A percentile compares a stretch with the other conserved stretches of the same genome.
Evolutionary conservation across 2,329 filamentous ascomycete genomes (phyloP).

Genomic region (Chlorencoelia australis): DNA sequence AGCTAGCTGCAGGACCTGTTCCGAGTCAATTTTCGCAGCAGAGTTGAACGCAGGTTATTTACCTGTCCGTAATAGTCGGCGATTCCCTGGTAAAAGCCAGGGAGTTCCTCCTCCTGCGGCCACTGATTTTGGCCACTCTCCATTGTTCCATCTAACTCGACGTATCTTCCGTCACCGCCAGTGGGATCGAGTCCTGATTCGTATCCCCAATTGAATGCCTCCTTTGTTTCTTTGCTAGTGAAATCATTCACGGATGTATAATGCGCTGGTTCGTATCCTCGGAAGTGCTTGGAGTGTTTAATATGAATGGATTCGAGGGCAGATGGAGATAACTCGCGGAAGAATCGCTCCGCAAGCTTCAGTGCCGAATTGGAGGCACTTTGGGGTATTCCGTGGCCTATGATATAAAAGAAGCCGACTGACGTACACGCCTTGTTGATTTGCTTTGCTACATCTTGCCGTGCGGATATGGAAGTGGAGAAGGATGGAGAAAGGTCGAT

Average conservation of each 20-base stretch:
- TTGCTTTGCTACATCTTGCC: slow-evolving; percentile 19
- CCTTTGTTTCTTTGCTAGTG: slow-evolving; percentile 38
- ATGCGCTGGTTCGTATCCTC: slow-evolving; percentile 40
- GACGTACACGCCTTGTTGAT: slow-evolving; percentile 23
- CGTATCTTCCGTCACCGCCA: slow-evolving; percentile 25
- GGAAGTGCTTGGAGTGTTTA: slow-evolving; percentile 30
- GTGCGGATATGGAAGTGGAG: slow-evolving; percentile 16
- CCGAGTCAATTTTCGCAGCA: too few relatives aligned
- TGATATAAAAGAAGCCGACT: slow-evolving; percentile 29
- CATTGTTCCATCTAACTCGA: slow-evolving; percentile 23
- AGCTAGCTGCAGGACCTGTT: slow-evolving; percentile 30
- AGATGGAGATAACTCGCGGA: slow-evolving; percentile 34
- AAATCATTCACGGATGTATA: slow-evolving; percentile 36
- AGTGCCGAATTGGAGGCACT: slow-evolving; percentile 33
- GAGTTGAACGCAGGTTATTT: too few relatives aligned
- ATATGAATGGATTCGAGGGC: slow-evolving; percentile 33
- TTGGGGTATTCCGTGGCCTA: slow-evolving; percentile 35
- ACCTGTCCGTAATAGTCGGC: slow-evolving; percentile 23
- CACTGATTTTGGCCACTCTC: slow-evolving; percentile 21
- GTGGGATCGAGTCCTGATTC: slow-evolving; percentile 23
- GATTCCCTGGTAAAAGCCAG: slow-evolving; percentile 24
- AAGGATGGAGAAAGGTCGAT: slow-evolving; percentile 25
- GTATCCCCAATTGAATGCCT: slow-evolving; percentile 28
- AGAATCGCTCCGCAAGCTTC: slow-evolving; percentile 35
- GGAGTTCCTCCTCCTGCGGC: slow-evolving; percentile 20